Conservation (phyloP, 1,139 yeast species). For the Suhomyces choctaworum region DNA sequence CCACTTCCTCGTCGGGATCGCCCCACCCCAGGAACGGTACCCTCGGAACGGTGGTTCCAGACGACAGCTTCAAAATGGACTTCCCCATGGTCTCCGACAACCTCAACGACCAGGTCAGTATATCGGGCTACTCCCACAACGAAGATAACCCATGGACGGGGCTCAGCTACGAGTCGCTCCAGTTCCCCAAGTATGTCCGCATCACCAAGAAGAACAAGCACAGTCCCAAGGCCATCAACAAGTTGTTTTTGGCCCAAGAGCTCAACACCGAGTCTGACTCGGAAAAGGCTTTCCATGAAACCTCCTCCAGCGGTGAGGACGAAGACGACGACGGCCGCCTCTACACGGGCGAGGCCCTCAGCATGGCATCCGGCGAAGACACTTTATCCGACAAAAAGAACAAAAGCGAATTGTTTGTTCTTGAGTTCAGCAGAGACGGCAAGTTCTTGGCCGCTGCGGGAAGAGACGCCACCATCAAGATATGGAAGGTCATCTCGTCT, state of each 20-base stretch:
- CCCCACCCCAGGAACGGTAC: constrained; percentile 2
- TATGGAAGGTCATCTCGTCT: constrained; percentile 81
- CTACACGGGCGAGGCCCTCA: neutral
- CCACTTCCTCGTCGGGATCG: constrained; percentile 2
- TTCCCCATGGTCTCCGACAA: constrained; percentile 9
- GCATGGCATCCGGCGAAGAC: constrained; percentile 5
- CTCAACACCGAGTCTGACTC: constrained; percentile 31
- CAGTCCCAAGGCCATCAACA: constrained; percentile 48
- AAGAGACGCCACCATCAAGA: constrained; percentile 60
- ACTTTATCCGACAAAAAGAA: constrained; percentile 12
- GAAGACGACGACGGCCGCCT: constrained; percentile 7
- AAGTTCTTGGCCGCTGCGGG: constrained; percentile 84
- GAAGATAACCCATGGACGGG: constrained; percentile 34
- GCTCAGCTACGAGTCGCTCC: constrained; percentile 39
- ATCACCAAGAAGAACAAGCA: constrained; percentile 45
- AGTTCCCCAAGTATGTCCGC: constrained; percentile 56
- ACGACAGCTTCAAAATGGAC: constrained; percentile 6
- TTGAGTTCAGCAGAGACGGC: constrained; percentile 79
- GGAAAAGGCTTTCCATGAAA: neutral
- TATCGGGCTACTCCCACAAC: constrained; percentile 2
- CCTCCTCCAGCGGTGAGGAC: constrained; percentile 6
- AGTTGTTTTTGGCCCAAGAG: constrained; percentile 81
- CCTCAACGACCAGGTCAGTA: constrained; percentile 1
- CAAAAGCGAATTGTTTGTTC: constrained; percentile 61
- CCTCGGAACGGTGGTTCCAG: constrained; percentile 8